Percentiles rank a stretch among this genome's conserved stretches.
These are phyloP conservation scores for Dictyophora rubrovolvata DNA, from an alignment of 768 basidiomycete species.

Conservation along the genomic window DNA sequence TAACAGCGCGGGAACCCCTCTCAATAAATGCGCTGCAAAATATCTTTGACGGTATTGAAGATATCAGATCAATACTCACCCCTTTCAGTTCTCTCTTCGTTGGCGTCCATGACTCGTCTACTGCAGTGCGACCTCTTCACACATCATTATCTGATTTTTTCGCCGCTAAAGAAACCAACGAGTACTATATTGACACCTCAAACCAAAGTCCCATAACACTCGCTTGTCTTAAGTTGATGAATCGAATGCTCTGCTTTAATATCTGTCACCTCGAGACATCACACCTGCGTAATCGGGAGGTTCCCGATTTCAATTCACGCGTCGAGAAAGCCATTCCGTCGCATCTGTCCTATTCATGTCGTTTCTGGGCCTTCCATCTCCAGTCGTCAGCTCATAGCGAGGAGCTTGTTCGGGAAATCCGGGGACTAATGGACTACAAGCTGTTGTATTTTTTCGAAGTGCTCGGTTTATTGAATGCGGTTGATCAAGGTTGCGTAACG, in stretches of 20 bases:
- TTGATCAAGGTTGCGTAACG: constrained; percentile 13
- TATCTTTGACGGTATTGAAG: constrained; percentile 11
- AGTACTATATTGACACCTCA: constrained; percentile 8
- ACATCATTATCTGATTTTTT: constrained; percentile 23
- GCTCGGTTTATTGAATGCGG: constrained; percentile 19
- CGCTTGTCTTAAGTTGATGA: constrained; percentile 21
- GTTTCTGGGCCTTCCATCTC: constrained; percentile 25
- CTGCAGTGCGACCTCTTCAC: constrained; percentile 15
- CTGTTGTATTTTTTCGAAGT: constrained; percentile 32
- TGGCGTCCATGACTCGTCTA: constrained; percentile 11
- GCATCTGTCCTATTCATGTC: constrained; percentile 26
- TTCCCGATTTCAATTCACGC: constrained; percentile 12
- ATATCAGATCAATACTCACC: neutral
- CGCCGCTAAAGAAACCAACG: neutral
- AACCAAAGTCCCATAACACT: constrained; percentile 17
- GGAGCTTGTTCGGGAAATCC: constrained; percentile 11
- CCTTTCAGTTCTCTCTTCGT: constrained; percentile 13
- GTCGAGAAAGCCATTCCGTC: constrained; percentile 20
- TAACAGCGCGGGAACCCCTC: constrained; percentile 18
- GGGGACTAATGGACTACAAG: constrained; percentile 14
- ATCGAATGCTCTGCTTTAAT: constrained; percentile 23
- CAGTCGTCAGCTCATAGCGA: constrained; percentile 6
- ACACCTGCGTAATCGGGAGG: constrained; percentile 19
- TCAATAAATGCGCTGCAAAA: constrained; percentile 3
- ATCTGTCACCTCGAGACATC: constrained; percentile 25